Percentiles rank a stretch among this genome's conserved stretches.
These are phyloP conservation scores for Aegilops speltoides DNA, from an alignment of 176 grass and related monocot genomes.

Conservation along the genomic window DNA sequence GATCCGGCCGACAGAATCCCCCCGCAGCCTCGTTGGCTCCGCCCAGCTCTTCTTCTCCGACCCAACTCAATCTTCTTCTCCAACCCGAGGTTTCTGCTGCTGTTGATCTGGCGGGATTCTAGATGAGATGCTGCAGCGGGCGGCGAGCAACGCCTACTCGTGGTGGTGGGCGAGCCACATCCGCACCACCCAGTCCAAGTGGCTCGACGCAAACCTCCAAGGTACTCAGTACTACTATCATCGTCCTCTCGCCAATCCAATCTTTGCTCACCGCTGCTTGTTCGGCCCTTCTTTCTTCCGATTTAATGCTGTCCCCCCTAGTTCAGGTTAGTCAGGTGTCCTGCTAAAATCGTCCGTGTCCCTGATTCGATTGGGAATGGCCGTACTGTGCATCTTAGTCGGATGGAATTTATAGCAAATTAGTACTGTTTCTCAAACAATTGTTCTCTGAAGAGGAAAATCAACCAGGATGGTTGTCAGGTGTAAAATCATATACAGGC, in stretches of 20 bases:
- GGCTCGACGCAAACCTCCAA: constrained; percentile 76
- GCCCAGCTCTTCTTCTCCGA: background rate
- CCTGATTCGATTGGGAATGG: background rate
- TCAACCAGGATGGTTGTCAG: background rate
- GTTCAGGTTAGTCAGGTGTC: background rate
- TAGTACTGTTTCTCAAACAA: no score
- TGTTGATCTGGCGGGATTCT: background rate
- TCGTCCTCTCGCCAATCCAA: background rate
- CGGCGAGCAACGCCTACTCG: constrained; percentile 80
- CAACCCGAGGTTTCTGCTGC: background rate
- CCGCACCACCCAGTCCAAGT: constrained; percentile 81
- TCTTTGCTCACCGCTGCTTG: background rate
- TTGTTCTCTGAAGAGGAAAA: background rate
- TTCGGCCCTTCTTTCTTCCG: background rate
- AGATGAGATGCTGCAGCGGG: constrained; percentile 71
- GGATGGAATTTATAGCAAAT: no score
- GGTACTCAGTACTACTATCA: constrained; percentile 39
- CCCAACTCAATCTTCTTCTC: background rate
- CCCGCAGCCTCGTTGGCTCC: background rate
- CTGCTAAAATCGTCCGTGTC: background rate
- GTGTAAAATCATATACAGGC: background rate
- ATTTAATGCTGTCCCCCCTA: no score
- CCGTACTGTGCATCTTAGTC: no score
- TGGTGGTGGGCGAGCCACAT: constrained; percentile 93
- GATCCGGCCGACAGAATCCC: background rate